Percentiles rank a stretch among this genome's conserved stretches.
Conservation (phyloP, 768 basidiomycete species). For the Clathrus columnatus region DNA sequence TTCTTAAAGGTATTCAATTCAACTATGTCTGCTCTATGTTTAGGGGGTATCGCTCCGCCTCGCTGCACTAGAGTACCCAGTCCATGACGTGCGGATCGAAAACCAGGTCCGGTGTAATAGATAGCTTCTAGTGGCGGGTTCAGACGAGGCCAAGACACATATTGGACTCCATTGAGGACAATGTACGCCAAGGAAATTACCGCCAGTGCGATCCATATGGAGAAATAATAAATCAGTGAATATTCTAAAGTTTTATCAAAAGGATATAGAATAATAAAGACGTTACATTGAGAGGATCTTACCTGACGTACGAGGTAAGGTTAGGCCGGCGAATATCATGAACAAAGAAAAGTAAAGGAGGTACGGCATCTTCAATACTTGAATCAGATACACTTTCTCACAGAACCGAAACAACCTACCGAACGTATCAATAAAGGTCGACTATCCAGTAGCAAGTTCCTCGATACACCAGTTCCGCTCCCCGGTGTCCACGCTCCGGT, state of each 20-base stretch:
- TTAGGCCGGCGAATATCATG: slow-evolving; percentile 81
- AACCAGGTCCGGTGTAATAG: slow-evolving; percentile 85
- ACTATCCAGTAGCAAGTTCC: slow-evolving; percentile 63
- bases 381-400: neutral
- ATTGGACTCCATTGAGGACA: slow-evolving; percentile 79
- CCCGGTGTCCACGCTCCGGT: slow-evolving; percentile 88
- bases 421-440: slow-evolving; percentile 79
- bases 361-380: slow-evolving; percentile 62
- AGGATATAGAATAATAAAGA: neutral
- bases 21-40: slow-evolving; percentile 20
- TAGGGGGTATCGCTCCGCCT: slow-evolving; percentile 14
- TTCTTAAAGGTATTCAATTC: neutral
- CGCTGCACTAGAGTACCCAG: slow-evolving; percentile 30
- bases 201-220: slow-evolving; percentile 69
- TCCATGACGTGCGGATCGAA: slow-evolving; percentile 66
- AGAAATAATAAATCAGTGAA: slow-evolving; percentile 75
- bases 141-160: slow-evolving; percentile 90
- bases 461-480: slow-evolving; percentile 40
- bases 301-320: slow-evolving; percentile 84
- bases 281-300: slow-evolving; percentile 23
- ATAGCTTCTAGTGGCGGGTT: slow-evolving; percentile 61
- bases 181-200: slow-evolving; percentile 62
- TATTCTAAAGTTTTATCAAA: slow-evolving; percentile 62
- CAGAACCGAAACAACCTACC: slow-evolving; percentile 36
- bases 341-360: slow-evolving; percentile 71